A percentile compares a stretch with the other conserved stretches of the same genome.
phyloP scores from a whole-genome alignment of 2,329 filamentous ascomycete genomes.

The Boeremia lycopersici region DNA sequence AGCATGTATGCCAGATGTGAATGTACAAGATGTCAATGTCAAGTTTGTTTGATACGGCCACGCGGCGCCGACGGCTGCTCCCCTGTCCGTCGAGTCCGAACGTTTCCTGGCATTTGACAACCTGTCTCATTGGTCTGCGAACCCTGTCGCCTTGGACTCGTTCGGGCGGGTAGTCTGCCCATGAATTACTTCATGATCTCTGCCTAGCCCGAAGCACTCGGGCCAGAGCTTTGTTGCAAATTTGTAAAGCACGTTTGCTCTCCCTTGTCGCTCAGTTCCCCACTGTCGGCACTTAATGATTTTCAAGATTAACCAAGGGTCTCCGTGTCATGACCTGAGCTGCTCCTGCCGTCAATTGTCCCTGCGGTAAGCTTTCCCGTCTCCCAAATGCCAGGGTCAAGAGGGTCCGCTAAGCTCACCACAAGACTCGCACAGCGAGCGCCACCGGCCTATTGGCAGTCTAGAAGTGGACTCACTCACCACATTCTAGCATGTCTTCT shows the following conservation, averaged over 20 bases:
- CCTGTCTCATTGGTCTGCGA: constrained; percentile 1
- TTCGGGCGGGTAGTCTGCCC: constrained; percentile 10
- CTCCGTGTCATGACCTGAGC: constrained; percentile 2
- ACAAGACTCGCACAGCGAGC: constrained; percentile 38
- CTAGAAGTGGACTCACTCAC: constrained; percentile 46
- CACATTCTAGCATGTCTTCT: constrained; percentile 39
- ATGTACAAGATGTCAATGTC: constrained; percentile 22
- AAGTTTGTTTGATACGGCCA: constrained; percentile 29
- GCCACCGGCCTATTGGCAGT: constrained; percentile 40
- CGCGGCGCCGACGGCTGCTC: constrained; percentile 35
- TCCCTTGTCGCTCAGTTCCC: constrained; percentile 12
- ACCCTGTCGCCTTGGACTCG: constrained; percentile 20
- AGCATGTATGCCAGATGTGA: not conserved
- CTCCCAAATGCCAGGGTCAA: constrained; percentile 9
- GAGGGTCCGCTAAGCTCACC: constrained; percentile 39
- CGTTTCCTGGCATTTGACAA: constrained; percentile 6
- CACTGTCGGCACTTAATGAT: constrained; percentile 15
- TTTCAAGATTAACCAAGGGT: constrained; percentile 12
- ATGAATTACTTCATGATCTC: constrained; percentile 19
- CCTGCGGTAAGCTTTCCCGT: constrained; percentile 11
- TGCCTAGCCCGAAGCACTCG: constrained; percentile 14
- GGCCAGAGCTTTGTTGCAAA: constrained; percentile 11
- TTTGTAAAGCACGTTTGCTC: constrained; percentile 11
- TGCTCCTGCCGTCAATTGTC: constrained; percentile 5
- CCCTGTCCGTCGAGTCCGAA: constrained; percentile 8